Base-by-base conservation (phyloP, 1,284 basidiomycete species). In the Inonotus obliquus region DNA sequence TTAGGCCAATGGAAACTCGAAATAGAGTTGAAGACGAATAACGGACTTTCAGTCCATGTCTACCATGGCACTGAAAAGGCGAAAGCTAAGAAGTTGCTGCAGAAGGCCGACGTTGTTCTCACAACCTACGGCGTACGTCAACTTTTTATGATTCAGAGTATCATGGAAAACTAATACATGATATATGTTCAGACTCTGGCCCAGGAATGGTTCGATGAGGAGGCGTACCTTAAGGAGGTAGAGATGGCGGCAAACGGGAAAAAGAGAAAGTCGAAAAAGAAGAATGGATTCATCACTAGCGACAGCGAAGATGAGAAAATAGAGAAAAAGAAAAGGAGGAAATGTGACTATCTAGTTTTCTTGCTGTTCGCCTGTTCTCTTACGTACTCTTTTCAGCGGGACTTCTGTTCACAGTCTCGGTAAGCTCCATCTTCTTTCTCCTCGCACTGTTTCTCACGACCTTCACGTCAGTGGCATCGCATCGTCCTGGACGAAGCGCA, bases 1-100 rank as follows among this genome's bases (percentile, higher is more conserved):
- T 71, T 86, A 27, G 76, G 79, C 54, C 84, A 79, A 63, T 87
- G 84, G 84, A 78, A 80, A 66, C 66, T 74, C n/a, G 84, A 85
- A 68, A 81, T 86, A 19, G 78, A 81, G 65, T 70, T 76, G 61
- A 86, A 84, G 74, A 81, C 81, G 1, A 78, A 78, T 61, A 72
- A 74, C 48, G 72, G 67, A 4, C 67, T 82, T 25, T 76, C 73
- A 32, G 78, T 77, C 61, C 67, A 79, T 1, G 79, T 84, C n/a
- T 85, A 86, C 68, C 84, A 86, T 65, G 83, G 83, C 78, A 53
- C 27, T 71, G 63, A 71, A n/a, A 82, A 78, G 63, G 73, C 76
- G 6, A 79, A 73, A 66, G 72, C 68, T 41, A 76, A 74, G 61
- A 68, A 73, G 3, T 78, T 82, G 9, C 64, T 85, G 4, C 62